Evolutionary conservation across 2,329 filamentous ascomycete species (phyloP).

Genomic region (Phoma sp.): DNA sequence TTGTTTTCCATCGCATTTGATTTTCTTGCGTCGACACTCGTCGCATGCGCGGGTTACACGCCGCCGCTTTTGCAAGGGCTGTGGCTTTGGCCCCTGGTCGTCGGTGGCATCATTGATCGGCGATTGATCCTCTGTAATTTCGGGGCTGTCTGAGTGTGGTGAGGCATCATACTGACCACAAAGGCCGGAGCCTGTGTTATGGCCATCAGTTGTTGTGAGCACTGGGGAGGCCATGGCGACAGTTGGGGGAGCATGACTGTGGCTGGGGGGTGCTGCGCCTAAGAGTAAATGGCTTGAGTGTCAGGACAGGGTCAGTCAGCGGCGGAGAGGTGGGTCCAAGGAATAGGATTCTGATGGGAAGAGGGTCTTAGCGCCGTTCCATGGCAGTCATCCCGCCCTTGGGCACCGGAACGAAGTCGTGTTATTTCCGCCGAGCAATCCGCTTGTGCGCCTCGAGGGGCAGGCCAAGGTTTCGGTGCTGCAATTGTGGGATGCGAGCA

Average conservation of each 20-base stretch:
- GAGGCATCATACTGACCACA: constrained; percentile 35
- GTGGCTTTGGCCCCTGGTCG: constrained; percentile 44
- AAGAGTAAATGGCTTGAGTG: constrained; percentile 41
- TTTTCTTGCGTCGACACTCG: constrained; percentile 58
- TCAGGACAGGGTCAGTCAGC: constrained; percentile 34
- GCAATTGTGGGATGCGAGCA: constrained; percentile 4
- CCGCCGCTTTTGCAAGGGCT: constrained; percentile 51
- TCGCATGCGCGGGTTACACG: constrained; percentile 55
- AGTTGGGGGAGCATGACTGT: constrained; percentile 40
- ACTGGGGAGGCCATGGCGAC: constrained; percentile 47
- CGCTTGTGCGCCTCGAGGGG: constrained; percentile 28
- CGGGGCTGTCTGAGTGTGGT: constrained; percentile 41
- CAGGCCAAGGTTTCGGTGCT: constrained; percentile 13
- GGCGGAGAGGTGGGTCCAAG: constrained; percentile 40
- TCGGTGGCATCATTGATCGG: constrained; percentile 43
- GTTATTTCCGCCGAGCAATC: constrained; percentile 40
- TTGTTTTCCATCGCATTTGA: constrained; percentile 63
- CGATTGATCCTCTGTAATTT: constrained; percentile 41
- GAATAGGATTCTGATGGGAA: constrained; percentile 40
- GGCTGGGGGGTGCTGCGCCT: constrained; percentile 42
- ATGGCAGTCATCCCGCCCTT: constrained; percentile 33
- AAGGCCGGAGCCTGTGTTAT: constrained; percentile 38
- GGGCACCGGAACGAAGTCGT: constrained; percentile 32
- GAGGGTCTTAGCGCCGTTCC: constrained; percentile 40
- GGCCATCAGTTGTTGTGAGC: constrained; percentile 42